Percentiles rank a stretch among this genome's conserved stretches.
Evolutionary conservation across 768 basidiomycete genomes (phyloP).

Genomic region (Daedalea quercina): DNA sequence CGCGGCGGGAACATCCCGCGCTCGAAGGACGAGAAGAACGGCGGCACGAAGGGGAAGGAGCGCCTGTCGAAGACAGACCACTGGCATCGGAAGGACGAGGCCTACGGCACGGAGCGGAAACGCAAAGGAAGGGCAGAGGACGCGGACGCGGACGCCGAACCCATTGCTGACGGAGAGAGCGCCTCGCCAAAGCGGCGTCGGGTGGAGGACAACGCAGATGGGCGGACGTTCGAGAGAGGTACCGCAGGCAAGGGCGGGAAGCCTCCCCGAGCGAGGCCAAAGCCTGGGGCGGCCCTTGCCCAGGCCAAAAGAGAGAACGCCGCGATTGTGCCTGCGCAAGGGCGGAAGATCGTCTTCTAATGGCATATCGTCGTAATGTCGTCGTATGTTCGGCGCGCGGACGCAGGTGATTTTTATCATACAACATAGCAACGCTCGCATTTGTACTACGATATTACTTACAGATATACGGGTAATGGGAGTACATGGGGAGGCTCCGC

Average conservation of each 20-base stretch:
- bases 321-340: conserved; percentile 64
- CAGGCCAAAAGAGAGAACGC: conserved; percentile 69
- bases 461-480: background rate
- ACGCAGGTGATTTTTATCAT: too few species aligned
- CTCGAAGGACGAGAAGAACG: conserved; percentile 4
- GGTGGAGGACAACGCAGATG: conserved; percentile 1
- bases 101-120: background rate
- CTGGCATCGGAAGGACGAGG: background rate
- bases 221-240: background rate
- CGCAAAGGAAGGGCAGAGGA: conserved; percentile 6
- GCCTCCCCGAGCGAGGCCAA: conserved; percentile 39
- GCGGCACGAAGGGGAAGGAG: background rate
- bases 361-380: background rate
- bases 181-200: conserved; percentile 17
- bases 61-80: background rate
- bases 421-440: conserved; percentile 2
- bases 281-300: conserved; percentile 77
- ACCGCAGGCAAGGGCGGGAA: conserved; percentile 9
- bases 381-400: conserved; percentile 1
- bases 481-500: background rate
- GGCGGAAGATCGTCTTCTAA: conserved; percentile 70
- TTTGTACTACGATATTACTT: background rate
- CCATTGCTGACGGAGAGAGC: conserved; percentile 12
- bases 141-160: conserved; percentile 8
- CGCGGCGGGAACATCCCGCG: conserved; percentile 47